Base-by-base conservation (phyloP, 2,329 filamentous ascomycete genomes). In the Fusarium nisikadoi region DNA sequence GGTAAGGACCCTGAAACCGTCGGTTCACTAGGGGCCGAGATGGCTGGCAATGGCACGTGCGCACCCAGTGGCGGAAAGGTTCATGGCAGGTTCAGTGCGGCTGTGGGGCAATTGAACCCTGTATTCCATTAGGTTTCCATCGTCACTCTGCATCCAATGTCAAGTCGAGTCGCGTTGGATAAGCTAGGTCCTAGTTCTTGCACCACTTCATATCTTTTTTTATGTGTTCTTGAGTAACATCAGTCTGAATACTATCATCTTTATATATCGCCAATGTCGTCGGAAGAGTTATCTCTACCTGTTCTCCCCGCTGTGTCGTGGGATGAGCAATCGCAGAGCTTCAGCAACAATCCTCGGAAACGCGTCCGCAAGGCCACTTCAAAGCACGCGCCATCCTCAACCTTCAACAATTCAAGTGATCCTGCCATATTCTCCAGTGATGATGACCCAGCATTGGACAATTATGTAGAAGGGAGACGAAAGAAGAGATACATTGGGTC, bases 361-460 rank as follows among this genome's bases (percentile, higher is more conserved):
- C 83, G 83, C 73, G 78, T 77, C 58, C 79, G 81, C 45, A 74
- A 77, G 36, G 72, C 78, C 23, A 73, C 63, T 25, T 65, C 75
- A 33, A 76, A 75, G 29, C 75, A 78, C 64, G 76, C 78, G 60
- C 73, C 78, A 41, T 70, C 79, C 8, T 67, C 76, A 5, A 76
- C 83, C 41, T 82, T 87, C 77, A 89, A 90, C 77, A 89, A 90
- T 77, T 93, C 91, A 25, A 93, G 92, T 77, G 92, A 94, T 75
- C 91, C 91, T 7, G 87, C 90, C 53, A 80, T 93, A 31, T 94
- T 94, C 80, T 93, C 91, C 8, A 91, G 90, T 78, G 92, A 94
- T 65, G 91, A 93, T 75, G 91, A 93, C 63, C 89, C 90, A 6
- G 87, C 88, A 3, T 79, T 91, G 52, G 90, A 92, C 67, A 91